Evolutionary conservation across 257 asterid species (phyloP), one percentile per base, ranked within the genome.

Genomic region (Knoxia roxburghii): DNA sequence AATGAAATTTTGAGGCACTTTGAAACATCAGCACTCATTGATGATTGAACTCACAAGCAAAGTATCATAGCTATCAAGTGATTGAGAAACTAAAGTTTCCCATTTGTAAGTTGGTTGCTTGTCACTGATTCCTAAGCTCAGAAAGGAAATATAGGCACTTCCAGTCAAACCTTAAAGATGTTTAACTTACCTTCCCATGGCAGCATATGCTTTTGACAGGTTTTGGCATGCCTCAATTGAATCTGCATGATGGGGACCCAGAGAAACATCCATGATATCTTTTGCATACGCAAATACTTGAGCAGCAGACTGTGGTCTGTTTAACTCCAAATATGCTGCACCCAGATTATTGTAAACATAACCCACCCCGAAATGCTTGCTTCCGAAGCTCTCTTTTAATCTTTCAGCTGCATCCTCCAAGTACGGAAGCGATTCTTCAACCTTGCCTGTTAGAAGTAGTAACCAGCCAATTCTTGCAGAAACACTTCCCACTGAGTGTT

Each of bases 401-500:
- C 99, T 88, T 66, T 88, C 97, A 14, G 96, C 95, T 27, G 94
- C 97, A 78, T 93, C 97, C 83, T 90, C 97, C 77, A 93, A 77
- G 76, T 72, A 88, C 6, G 92, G 91, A 72, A 93, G 80, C 7
- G 89, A 89, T 70, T 81, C 82, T 50, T 86, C 90, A 63, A 90
- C 95, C 68, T 84, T 86, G 43, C 93, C 97, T 0, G 92, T 90
- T 60, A 93, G 73, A 60, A 90, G 74, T 52, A 90, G 83, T 78
- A 93, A 65, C 97, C 97, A 93, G 33, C 99, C 99, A 60, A 88
- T 81, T 72, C 96, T 84, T 2, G 99, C 97, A 6, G 95, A 83
- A 52, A 90, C 95, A 74, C 86, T 88, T 68, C 99, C 95, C 5
- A 82, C 90, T 0, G 95, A 88, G 65, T 93, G 97, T 65, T 93